Conservation (phyloP, 352 stramenopile species). For the Globisporangium alternatum region DNA sequence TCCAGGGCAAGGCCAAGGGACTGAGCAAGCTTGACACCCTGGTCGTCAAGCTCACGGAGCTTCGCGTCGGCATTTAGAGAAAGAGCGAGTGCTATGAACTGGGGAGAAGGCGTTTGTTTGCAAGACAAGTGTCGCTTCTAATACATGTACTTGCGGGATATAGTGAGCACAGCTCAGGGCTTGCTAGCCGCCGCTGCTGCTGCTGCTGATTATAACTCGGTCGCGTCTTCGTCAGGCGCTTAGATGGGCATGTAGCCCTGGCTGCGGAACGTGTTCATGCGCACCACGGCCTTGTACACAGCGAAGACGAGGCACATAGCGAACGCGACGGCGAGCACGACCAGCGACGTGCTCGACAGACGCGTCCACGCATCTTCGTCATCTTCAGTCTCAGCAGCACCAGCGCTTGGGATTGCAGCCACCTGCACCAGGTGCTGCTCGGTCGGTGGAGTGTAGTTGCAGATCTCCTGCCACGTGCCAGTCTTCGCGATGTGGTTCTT, state of each 20-base stretch:
- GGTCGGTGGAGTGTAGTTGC: slow-evolving; percentile 49
- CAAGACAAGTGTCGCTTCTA: slow-evolving; percentile 1
- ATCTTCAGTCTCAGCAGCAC: not conserved
- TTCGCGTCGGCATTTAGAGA: slow-evolving; percentile 19
- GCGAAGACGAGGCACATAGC: slow-evolving; percentile 42
- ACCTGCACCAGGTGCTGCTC: slow-evolving; percentile 20
- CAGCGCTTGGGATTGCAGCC: not conserved
- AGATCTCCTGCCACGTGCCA: slow-evolving; percentile 82
- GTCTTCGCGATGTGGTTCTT: slow-evolving; percentile 57
- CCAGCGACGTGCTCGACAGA: slow-evolving; percentile 34
- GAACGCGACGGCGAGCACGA: slow-evolving; percentile 45
- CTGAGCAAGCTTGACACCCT: slow-evolving; percentile 48
- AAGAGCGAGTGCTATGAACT: not conserved
- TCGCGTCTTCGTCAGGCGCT: not conserved
- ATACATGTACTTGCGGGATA: not conserved
- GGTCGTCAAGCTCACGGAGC: slow-evolving; percentile 38
- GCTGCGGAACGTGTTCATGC: slow-evolving; percentile 37
- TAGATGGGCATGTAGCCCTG: slow-evolving; percentile 49
- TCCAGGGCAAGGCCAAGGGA: slow-evolving; percentile 76
- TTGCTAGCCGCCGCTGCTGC: not conserved
- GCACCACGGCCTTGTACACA: slow-evolving; percentile 50
- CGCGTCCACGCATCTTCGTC: slow-evolving; percentile 11
- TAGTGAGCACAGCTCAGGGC: not conserved
- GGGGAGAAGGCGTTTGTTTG: not conserved
- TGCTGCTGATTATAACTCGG: not conserved